Percentiles rank a stretch among this genome's conserved stretches.
These are phyloP conservation scores for Chlorella sp. DNA, from an alignment of 139 green algal species.

Conservation along the genomic window DNA sequence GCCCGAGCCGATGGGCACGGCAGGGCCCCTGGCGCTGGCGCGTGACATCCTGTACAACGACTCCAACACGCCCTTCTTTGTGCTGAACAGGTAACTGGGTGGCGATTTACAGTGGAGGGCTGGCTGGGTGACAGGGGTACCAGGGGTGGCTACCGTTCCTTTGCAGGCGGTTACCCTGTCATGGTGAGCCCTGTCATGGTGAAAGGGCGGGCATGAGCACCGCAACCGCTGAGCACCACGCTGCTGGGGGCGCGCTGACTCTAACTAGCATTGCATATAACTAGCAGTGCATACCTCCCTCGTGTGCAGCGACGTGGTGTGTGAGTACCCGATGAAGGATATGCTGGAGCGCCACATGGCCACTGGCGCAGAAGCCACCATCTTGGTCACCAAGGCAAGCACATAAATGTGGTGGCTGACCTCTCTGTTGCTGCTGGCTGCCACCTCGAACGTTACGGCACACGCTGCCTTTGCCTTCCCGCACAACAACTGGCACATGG, in stretches of 20 bases:
- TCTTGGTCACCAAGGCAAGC: conserved; percentile 94
- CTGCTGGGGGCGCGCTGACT: too few species aligned
- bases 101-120: too few species aligned
- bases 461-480: neutral
- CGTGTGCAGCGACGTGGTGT: conserved; percentile 91
- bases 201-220: too few species aligned
- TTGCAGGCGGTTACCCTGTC: too few species aligned
- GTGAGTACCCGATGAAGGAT: conserved; percentile 92
- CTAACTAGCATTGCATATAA: too few species aligned
- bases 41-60: conserved; percentile 90
- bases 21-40: conserved; percentile 92
- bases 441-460: neutral
- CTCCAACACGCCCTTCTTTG: conserved; percentile 92
- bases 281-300: too few species aligned
- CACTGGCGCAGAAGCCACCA: conserved; percentile 87
- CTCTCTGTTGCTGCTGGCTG: neutral
- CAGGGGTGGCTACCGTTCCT: too few species aligned
- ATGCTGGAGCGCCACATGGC: conserved; percentile 85
- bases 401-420: too few species aligned
- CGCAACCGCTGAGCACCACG: too few species aligned
- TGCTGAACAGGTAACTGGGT: conserved; percentile 87
- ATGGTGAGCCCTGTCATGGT: too few species aligned
- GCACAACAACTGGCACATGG: neutral
- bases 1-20: conserved; percentile 97
- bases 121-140: too few species aligned